Percentiles rank a stretch among this genome's conserved stretches.
These are phyloP conservation scores for Hypericum perforatum DNA, from an alignment of 345 rosid genomes.

Conservation along the genomic window DNA sequence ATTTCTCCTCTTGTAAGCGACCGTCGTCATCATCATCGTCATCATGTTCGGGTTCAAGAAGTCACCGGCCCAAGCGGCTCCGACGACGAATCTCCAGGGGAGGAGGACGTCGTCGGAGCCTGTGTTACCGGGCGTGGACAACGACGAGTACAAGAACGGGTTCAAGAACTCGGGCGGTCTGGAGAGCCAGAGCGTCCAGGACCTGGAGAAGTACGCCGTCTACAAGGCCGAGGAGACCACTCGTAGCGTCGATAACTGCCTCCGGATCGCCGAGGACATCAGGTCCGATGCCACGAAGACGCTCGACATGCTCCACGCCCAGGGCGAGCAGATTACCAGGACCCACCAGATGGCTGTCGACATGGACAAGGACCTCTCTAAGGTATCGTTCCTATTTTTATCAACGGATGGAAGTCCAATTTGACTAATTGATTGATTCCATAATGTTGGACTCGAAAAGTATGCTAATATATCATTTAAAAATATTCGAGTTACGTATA, in stretches of 20 bases:
- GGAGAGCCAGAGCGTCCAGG: conserved; percentile 21
- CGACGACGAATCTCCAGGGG: not conserved
- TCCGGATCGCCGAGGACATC: conserved; percentile 20
- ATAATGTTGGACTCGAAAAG: too few species aligned
- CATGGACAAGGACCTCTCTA: conserved; percentile 20
- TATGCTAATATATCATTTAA: too few species aligned
- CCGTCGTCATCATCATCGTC: not conserved
- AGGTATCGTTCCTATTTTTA: too few species aligned
- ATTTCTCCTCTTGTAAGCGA: too few species aligned
- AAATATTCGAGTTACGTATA: too few species aligned
- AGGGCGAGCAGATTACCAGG: conserved; percentile 24
- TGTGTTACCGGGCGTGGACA: not conserved
- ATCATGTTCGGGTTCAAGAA: conserved; percentile 65
- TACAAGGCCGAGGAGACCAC: conserved; percentile 24
- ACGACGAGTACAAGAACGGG: conserved; percentile 13
- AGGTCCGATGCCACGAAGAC: conserved; percentile 20
- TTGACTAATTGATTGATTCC: too few species aligned
- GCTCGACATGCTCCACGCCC: conserved; percentile 24
- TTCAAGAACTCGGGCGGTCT: conserved; percentile 21
- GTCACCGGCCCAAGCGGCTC: conserved; percentile 21
- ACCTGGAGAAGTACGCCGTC: conserved; percentile 23
- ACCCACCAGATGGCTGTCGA: conserved; percentile 22
- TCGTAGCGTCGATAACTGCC: conserved; percentile 16
- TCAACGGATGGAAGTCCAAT: too few species aligned
- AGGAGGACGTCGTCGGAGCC: conserved; percentile 19